phyloP scores from a whole-genome alignment of 768 basidiomycete species.

The Kwoniella mangroviensis region DNA sequence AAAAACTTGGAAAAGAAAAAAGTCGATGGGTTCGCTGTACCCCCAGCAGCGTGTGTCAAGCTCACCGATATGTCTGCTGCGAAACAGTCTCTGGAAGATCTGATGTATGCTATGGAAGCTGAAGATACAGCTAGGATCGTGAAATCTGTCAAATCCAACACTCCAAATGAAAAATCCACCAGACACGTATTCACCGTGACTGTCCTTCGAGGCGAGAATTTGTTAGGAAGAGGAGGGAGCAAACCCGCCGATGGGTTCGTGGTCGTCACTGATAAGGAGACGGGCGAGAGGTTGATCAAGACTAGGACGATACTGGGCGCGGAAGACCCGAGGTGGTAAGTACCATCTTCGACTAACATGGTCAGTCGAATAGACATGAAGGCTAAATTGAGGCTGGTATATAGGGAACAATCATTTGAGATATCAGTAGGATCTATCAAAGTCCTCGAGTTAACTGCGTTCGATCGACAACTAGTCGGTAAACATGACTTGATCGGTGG shows the following conservation, averaged over 20 bases:
- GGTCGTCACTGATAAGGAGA: conserved; percentile 38
- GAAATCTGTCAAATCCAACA: conserved; percentile 27
- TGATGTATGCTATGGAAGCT: conserved; percentile 52
- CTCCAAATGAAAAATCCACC: conserved; percentile 13
- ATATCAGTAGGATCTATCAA: conserved; percentile 41
- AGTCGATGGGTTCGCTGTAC: conserved; percentile 51
- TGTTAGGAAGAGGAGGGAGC: conserved; percentile 38
- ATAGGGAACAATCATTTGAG: conserved; percentile 55
- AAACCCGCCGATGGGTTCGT: conserved; percentile 55
- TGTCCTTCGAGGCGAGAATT: conserved; percentile 48
- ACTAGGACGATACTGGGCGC: conserved; percentile 51
- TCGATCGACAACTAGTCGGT: conserved; percentile 56
- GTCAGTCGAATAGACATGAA: no score
- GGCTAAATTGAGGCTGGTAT: not conserved
- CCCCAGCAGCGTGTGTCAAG: conserved; percentile 56
- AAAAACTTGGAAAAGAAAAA: conserved; percentile 54
- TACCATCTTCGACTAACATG: not conserved
- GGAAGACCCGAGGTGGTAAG: conserved; percentile 55
- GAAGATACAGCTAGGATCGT: conserved; percentile 54
- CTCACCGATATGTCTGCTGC: conserved; percentile 54
- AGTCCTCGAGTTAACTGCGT: conserved; percentile 44
- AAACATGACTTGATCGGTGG: conserved; percentile 56
- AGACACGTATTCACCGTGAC: conserved; percentile 50
- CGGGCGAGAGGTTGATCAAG: conserved; percentile 49
- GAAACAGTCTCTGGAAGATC: conserved; percentile 47